These are phyloP conservation scores for Cyamopsis tetragonoloba DNA, from an alignment of 306 rosid species.

Conservation along the genomic window DNA sequence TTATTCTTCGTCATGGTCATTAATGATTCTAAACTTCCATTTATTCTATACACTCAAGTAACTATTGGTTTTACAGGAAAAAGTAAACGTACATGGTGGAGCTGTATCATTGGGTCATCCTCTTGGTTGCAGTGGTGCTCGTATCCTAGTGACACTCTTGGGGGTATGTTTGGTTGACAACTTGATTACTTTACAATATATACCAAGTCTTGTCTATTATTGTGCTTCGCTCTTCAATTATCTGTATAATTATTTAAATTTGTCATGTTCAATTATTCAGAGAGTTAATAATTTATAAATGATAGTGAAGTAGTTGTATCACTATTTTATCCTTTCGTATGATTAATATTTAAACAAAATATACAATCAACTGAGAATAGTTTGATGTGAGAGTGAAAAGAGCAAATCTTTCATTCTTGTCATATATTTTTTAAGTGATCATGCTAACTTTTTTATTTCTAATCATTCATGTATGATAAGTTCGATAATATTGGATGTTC, in stretches of 20 bases:
- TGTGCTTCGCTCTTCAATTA: not conserved
- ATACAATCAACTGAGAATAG: not conserved
- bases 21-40: not conserved
- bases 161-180: conserved; percentile 55
- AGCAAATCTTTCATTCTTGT: not conserved
- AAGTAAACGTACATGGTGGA: conserved; percentile 91
- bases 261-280: not conserved
- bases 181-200: not conserved
- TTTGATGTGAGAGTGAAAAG: not conserved
- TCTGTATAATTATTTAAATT: not conserved
- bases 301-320: too few relatives aligned
- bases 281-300: not conserved
- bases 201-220: not conserved
- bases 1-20: not conserved
- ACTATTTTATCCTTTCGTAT: not conserved
- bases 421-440: not conserved
- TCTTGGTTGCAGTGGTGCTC: conserved; percentile 99
- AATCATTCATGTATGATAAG: not conserved
- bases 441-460: not conserved
- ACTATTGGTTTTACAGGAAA: conserved; percentile 48
- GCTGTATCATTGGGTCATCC: conserved; percentile 97
- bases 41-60: conserved; percentile 12
- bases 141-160: conserved; percentile 88
- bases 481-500: not conserved
- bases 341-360: not conserved